Conservation (phyloP, 2,329 filamentous ascomycete species). For the Eutypa lata region DNA sequence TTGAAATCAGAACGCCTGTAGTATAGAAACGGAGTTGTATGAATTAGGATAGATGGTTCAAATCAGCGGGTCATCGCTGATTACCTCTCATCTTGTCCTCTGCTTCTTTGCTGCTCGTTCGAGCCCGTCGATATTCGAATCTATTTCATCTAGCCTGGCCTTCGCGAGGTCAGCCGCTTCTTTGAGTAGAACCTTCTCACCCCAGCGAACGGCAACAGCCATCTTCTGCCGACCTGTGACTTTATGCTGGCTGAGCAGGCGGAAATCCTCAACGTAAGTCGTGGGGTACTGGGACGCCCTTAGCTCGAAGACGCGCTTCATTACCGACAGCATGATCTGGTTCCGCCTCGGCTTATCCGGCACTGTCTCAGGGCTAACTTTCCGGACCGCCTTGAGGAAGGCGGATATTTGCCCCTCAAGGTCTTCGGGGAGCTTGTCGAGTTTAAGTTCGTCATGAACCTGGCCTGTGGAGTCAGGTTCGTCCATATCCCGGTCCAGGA, state of each 20-base stretch:
- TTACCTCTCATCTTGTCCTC: slow-evolving; percentile 15
- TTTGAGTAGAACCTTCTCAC: slow-evolving; percentile 67
- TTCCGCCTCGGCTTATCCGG: slow-evolving; percentile 50
- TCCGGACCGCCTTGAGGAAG: slow-evolving; percentile 48
- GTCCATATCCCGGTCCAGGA: slow-evolving; percentile 56
- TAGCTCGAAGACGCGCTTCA: slow-evolving; percentile 35
- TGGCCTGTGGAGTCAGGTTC: slow-evolving; percentile 50
- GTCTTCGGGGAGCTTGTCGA: slow-evolving; percentile 46
- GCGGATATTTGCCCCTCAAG: slow-evolving; percentile 49
- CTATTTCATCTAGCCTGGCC: slow-evolving; percentile 21
- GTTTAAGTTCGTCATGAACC: slow-evolving; percentile 33
- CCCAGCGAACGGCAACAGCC: slow-evolving; percentile 65
- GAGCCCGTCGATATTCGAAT: slow-evolving; percentile 7
- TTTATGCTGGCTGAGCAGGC: slow-evolving; percentile 28
- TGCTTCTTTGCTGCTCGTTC: slow-evolving; percentile 29
- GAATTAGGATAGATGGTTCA: too few species aligned
- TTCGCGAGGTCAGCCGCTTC: slow-evolving; percentile 43
- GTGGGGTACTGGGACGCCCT: slow-evolving; percentile 42
- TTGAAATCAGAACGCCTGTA: too few species aligned
- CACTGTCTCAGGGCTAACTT: slow-evolving; percentile 38
- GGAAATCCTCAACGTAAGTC: slow-evolving; percentile 36
- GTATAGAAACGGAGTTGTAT: too few species aligned
- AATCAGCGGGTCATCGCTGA: too few species aligned
- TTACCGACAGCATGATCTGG: slow-evolving; percentile 39
- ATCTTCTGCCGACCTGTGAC: slow-evolving; percentile 45